Evolutionary conservation across 2,329 filamentous ascomycete species (phyloP), one percentile per base, ranked within the genome.

Genomic region (Fusarium armeniacum): DNA sequence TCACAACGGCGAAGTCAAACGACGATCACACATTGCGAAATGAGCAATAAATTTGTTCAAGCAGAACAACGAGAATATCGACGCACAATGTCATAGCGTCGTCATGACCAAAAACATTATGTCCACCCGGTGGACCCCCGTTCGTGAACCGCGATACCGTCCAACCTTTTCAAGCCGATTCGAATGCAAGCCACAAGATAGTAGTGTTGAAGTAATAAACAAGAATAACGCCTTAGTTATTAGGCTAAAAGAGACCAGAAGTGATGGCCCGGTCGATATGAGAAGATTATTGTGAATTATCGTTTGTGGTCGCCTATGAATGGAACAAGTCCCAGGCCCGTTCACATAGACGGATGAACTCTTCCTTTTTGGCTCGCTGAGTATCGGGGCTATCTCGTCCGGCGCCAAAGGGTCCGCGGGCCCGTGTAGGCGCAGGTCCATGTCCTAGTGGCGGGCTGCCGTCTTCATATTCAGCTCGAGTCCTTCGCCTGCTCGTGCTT

Each of bases 311-410:
- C 28, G 35, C 26, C 41, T 82, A 98, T 67, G 94, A 97, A 83
- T 98, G 96, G 81, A 98, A 97, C 30, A 99, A 81, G 82, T 99
- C 96, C 96, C 96, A 99, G 11, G 96, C 96, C 76, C 93, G 86
- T 72, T 93, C 90, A 78, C 95, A 98, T 51, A 98, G 83, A 58
- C 87, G 85, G 69, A 99, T 83, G 77, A 99, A 99, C 78, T 97
- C 93, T 44, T 97, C 94, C 78, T 94, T 94, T 88, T 98, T 98
- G 76, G 88, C 90, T 73, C 89, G 86, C 78, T 93, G 91, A 8
- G 90, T 93, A 73, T 96, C 94, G 10, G 93, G 93, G 71, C 90
- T 94, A 76, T 96, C 94, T 65, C 93, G 86, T 38, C 92, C 93
- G 58, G 92, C 91, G 36, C 92, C 92, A 75, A 96, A 96, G 2